These are phyloP conservation scores for Monoraphidium neglectum DNA, from an alignment of 139 green algal species.

Conservation along the genomic window DNA sequence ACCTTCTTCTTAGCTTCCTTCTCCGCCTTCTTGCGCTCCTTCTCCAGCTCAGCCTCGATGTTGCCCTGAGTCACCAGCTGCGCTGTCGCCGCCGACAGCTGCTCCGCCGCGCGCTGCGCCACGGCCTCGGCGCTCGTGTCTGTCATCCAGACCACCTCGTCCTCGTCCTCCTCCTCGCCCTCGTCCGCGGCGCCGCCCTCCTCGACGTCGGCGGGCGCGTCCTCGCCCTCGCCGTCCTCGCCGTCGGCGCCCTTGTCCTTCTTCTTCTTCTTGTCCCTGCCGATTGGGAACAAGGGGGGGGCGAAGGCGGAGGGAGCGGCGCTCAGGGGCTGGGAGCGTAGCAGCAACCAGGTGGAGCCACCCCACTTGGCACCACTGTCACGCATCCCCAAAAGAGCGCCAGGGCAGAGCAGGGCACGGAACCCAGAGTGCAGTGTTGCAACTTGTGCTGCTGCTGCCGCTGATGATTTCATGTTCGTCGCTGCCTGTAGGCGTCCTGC, in stretches of 20 bases:
- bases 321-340: background rate
- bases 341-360: no score
- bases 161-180: constrained; percentile 42
- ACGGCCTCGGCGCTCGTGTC: constrained; percentile 89
- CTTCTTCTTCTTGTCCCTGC: constrained; percentile 46
- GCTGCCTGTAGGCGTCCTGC: no score
- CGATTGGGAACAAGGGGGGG: no score
- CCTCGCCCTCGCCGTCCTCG: constrained; percentile 35
- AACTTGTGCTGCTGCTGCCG: no score
- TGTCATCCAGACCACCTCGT: constrained; percentile 89
- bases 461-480: no score
- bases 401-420: no score
- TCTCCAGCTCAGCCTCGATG: constrained; percentile 78
- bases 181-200: constrained; percentile 39
- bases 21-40: constrained; percentile 51
- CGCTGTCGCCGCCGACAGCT: constrained; percentile 86
- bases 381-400: no score
- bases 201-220: constrained; percentile 30
- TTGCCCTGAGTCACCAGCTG: constrained; percentile 89
- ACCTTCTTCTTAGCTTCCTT: constrained; percentile 45
- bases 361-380: no score
- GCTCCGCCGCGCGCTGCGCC: constrained; percentile 77
- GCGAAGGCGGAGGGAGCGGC: background rate
- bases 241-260: constrained; percentile 42
- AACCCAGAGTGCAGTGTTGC: no score